phyloP scores from a whole-genome alignment of 2,329 filamentous ascomycete species.

The Dothidotthia symphoricarpi region DNA sequence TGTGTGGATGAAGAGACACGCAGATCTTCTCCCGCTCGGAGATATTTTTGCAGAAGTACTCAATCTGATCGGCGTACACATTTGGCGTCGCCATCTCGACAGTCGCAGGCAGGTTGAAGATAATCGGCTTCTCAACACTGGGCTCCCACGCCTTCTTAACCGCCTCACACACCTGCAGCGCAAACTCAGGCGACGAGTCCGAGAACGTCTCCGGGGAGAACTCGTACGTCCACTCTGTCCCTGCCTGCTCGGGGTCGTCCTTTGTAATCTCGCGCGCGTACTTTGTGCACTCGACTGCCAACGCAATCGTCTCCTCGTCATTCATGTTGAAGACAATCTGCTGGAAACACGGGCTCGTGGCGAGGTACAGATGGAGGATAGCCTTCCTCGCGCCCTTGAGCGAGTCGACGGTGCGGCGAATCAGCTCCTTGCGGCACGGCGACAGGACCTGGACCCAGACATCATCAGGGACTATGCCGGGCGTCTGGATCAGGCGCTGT shows the following conservation, averaged over 20 bases:
- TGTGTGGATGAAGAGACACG: conserved; percentile 90
- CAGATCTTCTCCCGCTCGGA: conserved; percentile 80
- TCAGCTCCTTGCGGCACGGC: conserved; percentile 88
- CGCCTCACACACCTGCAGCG: conserved; percentile 79
- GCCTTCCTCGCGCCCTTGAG: conserved; percentile 88
- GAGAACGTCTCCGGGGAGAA: conserved; percentile 90
- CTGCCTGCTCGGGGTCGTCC: conserved; percentile 58
- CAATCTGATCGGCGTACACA: conserved; percentile 92
- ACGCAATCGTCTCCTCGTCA: conserved; percentile 74
- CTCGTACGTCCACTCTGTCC: conserved; percentile 73
- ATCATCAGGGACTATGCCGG: conserved; percentile 79
- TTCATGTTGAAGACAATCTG: conserved; percentile 85
- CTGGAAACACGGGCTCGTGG: conserved; percentile 94
- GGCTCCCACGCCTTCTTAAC: conserved; percentile 94
- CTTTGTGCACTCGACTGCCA: conserved; percentile 82
- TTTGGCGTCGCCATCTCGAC: conserved; percentile 95
- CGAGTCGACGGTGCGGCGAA: conserved; percentile 83
- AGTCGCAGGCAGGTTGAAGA: conserved; percentile 95
- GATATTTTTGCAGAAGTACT: conserved; percentile 89
- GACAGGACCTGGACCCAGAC: conserved; percentile 90
- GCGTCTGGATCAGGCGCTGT: conserved; percentile 78
- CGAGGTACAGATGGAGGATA: conserved; percentile 92
- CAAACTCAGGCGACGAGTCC: conserved; percentile 82
- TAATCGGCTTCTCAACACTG: conserved; percentile 73
- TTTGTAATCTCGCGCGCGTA: conserved; percentile 89